Percentiles rank a stretch among this genome's conserved stretches.
Evolutionary conservation across 257 asterid genomes (phyloP).

Genomic region (Solanum etuberosum): DNA sequence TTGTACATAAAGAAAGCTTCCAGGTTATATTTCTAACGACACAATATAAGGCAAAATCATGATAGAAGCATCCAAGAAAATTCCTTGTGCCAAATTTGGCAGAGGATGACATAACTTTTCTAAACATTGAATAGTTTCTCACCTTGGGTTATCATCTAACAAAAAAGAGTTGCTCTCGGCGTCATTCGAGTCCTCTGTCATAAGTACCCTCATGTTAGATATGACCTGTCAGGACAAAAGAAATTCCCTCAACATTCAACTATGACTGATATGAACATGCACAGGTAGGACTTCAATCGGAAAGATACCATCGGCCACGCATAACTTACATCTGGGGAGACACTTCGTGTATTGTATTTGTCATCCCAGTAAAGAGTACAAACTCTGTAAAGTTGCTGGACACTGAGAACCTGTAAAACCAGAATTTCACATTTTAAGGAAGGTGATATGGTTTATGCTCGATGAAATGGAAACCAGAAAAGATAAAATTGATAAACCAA

Average conservation of each 20-base stretch:
- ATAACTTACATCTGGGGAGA: slow-evolving; percentile 75
- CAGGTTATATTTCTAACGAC: background rate
- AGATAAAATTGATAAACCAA: background rate
- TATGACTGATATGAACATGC: background rate
- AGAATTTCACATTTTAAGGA: slow-evolving; percentile 1
- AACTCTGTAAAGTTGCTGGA: slow-evolving; percentile 95
- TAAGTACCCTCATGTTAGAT: slow-evolving; percentile 82
- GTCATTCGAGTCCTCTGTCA: slow-evolving; percentile 81
- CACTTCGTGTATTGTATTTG: slow-evolving; percentile 84
- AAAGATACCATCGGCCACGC: background rate
- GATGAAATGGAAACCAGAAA: background rate
- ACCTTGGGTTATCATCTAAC: slow-evolving; percentile 94
- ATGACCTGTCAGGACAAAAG: slow-evolving; percentile 46
- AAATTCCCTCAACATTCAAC: background rate
- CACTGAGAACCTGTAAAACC: slow-evolving; percentile 66
- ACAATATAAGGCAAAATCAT: background rate
- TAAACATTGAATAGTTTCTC: background rate
- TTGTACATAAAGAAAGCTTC: background rate
- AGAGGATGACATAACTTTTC: background rate
- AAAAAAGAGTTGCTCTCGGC: slow-evolving; percentile 65
- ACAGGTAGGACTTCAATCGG: background rate
- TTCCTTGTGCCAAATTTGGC: background rate
- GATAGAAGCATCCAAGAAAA: background rate
- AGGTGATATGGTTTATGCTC: background rate
- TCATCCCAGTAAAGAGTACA: slow-evolving; percentile 89